These are phyloP conservation scores for Chaetomiaceae sp. DNA, from an alignment of 2,329 filamentous ascomycete genomes.

Conservation along the genomic window DNA sequence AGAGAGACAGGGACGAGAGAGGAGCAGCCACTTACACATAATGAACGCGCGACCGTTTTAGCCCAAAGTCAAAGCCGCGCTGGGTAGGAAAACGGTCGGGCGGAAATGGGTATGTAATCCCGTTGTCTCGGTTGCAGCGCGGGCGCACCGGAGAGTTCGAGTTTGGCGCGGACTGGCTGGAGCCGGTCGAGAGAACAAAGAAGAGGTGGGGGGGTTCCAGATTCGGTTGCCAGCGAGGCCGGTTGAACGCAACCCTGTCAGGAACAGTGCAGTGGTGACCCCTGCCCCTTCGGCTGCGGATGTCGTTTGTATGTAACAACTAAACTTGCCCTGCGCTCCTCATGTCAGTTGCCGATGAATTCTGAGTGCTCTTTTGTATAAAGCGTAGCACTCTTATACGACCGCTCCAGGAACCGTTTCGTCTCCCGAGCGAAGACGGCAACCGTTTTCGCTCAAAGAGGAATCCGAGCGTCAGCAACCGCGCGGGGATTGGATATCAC, in stretches of 20 bases:
- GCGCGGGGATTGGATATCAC: neutral
- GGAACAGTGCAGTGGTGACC: neutral
- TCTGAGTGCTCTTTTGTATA: too few species aligned
- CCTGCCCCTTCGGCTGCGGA: neutral
- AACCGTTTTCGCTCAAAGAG: neutral
- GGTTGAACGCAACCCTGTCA: too few species aligned
- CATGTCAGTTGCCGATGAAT: neutral
- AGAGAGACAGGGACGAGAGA: neutral
- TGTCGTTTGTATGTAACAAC: too few species aligned
- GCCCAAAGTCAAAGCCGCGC: neutral
- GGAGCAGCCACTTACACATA: slow-evolving; percentile 17
- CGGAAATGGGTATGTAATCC: neutral
- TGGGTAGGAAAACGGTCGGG: neutral
- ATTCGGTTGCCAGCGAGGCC: slow-evolving; percentile 5
- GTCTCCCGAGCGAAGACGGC: too few species aligned
- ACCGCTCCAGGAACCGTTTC: too few species aligned
- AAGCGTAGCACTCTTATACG: too few species aligned
- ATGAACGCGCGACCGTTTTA: neutral
- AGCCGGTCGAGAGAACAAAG: neutral
- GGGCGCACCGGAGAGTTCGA: slow-evolving; percentile 2
- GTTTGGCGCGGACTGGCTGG: neutral
- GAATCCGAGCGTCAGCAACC: neutral
- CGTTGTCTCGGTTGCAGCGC: neutral
- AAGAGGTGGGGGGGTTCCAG: neutral
- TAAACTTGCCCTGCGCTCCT: too few species aligned